phyloP scores from a whole-genome alignment of 257 asterid genomes.

The Vinca minor region DNA sequence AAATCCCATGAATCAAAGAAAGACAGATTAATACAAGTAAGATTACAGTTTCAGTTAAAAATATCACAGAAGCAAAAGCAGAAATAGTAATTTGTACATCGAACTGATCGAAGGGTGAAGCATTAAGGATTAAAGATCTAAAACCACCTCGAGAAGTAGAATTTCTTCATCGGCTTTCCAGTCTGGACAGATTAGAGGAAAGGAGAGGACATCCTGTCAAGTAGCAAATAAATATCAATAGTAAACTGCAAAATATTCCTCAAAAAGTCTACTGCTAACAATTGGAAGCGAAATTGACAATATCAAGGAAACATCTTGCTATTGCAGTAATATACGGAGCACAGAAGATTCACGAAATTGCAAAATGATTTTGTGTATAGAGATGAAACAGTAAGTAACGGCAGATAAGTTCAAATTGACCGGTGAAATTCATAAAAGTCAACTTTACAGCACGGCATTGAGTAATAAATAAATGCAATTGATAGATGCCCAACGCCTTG shows the following conservation, averaged over 20 bases:
- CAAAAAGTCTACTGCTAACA: slow-evolving; percentile 3
- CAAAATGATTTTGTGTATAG: not conserved
- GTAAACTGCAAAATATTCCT: slow-evolving; percentile 6
- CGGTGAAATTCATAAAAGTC: not conserved
- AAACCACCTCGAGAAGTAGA: slow-evolving; percentile 75
- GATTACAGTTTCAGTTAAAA: not conserved
- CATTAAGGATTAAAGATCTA: slow-evolving; percentile 3
- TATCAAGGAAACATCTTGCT: not conserved
- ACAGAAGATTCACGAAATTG: not conserved
- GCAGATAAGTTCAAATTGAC: not conserved
- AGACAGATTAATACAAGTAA: not conserved
- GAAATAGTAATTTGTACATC: not conserved
- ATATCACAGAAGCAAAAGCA: not conserved
- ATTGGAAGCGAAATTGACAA: not conserved
- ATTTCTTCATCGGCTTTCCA: slow-evolving; percentile 94
- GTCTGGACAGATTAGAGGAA: slow-evolving; percentile 73
- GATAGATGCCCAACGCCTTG: not conserved
- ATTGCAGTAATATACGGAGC: not conserved
- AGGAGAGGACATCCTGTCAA: slow-evolving; percentile 59
- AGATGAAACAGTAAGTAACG: not conserved
- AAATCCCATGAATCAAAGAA: slow-evolving; percentile 18
- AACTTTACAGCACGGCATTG: not conserved
- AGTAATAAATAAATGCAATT: not conserved
- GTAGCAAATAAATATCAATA: slow-evolving; percentile 21
- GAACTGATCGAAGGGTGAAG: slow-evolving; percentile 4